Evolutionary conservation across 1,139 yeast species (phyloP).

Genomic region (Kodamaea arcana): DNA sequence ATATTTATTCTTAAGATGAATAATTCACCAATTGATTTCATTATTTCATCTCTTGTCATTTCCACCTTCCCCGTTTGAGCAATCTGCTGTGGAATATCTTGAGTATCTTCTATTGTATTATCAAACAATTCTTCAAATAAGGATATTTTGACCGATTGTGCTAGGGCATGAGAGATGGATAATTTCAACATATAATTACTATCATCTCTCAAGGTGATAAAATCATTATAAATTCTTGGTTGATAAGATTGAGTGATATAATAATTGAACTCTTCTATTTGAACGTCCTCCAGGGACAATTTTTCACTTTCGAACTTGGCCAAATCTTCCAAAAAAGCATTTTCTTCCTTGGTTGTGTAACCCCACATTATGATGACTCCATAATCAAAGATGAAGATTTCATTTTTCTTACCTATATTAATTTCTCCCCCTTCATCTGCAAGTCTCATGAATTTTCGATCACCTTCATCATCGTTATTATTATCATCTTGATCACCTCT

Average conservation of each 20-base stretch:
- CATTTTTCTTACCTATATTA: slow-evolving; percentile 74
- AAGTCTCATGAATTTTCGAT: slow-evolving; percentile 55
- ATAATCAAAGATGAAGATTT: slow-evolving; percentile 84
- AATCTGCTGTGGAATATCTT: slow-evolving; percentile 92
- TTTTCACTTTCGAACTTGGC: slow-evolving; percentile 90
- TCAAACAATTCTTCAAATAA: slow-evolving; percentile 92
- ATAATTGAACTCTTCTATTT: slow-evolving; percentile 89
- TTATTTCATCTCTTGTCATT: slow-evolving; percentile 89
- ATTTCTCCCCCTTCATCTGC: slow-evolving; percentile 96
- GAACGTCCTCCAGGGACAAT: slow-evolving; percentile 84
- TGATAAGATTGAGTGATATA: slow-evolving; percentile 90
- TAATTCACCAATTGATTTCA: slow-evolving; percentile 94
- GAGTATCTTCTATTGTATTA: slow-evolving; percentile 93
- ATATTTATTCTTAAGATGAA: slow-evolving; percentile 87
- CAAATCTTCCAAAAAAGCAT: slow-evolving; percentile 73
- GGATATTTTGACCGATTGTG: slow-evolving; percentile 91
- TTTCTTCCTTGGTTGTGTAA: slow-evolving; percentile 77
- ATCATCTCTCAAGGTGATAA: slow-evolving; percentile 87
- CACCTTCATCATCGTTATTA: slow-evolving; percentile 11
- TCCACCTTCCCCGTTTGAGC: slow-evolving; percentile 93
- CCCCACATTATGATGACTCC: slow-evolving; percentile 98
- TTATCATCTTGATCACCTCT: slow-evolving; percentile 21
- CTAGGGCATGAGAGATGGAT: slow-evolving; percentile 85
- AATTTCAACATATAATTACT: slow-evolving; percentile 85
- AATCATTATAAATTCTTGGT: slow-evolving; percentile 92